Evolutionary conservation across 768 basidiomycete genomes (phyloP).

Genomic region (Phlegmacium glaucopus): DNA sequence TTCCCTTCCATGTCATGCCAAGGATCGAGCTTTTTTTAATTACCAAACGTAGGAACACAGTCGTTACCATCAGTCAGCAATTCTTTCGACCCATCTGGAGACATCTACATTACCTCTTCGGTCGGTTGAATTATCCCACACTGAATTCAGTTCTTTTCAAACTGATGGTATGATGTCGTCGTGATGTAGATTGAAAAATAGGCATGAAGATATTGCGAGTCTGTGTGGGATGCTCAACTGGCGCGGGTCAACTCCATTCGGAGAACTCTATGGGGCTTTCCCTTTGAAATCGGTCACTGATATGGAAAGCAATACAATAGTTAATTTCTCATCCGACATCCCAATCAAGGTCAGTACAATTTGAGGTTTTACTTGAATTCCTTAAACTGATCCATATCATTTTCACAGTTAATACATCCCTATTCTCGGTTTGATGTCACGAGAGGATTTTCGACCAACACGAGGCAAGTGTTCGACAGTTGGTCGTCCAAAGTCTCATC

Average conservation of each 20-base stretch:
- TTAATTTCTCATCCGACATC: constrained; percentile 38
- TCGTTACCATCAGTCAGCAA: constrained; percentile 51
- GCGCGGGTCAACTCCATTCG: constrained; percentile 51
- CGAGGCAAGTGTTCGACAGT: constrained; percentile 33
- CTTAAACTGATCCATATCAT: neutral
- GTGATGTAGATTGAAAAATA: constrained; percentile 28
- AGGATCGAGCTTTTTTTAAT: constrained; percentile 6
- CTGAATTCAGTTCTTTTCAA: constrained; percentile 3
- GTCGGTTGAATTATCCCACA: constrained; percentile 29
- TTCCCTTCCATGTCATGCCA: constrained; percentile 9
- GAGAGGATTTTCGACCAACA: constrained; percentile 49
- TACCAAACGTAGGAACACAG: constrained; percentile 23
- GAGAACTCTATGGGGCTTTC: constrained; percentile 52
- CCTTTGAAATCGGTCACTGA: constrained; percentile 33
- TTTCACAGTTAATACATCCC: constrained; percentile 9
- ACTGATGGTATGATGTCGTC: neutral
- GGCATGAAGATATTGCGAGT: constrained; percentile 38
- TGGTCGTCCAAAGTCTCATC: constrained; percentile 29
- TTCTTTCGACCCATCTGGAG: constrained; percentile 58
- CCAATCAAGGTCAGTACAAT: constrained; percentile 15
- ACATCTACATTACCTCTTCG: constrained; percentile 56
- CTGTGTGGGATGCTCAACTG: constrained; percentile 49
- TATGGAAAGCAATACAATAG: constrained; percentile 22
- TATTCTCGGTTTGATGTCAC: constrained; percentile 53
- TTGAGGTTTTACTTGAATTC: neutral